phyloP scores from a whole-genome alignment of 2,329 filamentous ascomycete genomes.

The Aspergillus sp. region DNA sequence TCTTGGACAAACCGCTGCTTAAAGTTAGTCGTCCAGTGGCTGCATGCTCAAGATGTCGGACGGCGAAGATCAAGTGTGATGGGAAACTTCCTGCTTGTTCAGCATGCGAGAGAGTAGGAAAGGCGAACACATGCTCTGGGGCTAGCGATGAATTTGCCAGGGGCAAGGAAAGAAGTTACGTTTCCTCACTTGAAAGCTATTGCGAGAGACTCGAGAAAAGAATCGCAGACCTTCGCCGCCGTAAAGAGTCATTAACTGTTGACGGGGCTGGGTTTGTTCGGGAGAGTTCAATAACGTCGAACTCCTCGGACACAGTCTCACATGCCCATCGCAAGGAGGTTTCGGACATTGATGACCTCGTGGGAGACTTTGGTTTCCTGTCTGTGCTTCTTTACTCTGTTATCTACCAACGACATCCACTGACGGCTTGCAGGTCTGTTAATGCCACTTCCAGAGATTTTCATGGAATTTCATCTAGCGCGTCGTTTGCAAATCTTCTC shows the following conservation, averaged over 20 bases:
- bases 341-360: slow-evolving; percentile 83
- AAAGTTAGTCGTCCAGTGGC: slow-evolving; percentile 73
- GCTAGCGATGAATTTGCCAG: slow-evolving; percentile 94
- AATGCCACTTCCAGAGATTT: slow-evolving; percentile 95
- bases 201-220: slow-evolving; percentile 84
- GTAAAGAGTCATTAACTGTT: slow-evolving; percentile 25
- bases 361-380: slow-evolving; percentile 91
- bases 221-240: slow-evolving; percentile 50
- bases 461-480: slow-evolving; percentile 79
- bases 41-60: slow-evolving; percentile 77
- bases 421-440: slow-evolving; percentile 62
- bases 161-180: slow-evolving; percentile 95
- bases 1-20: slow-evolving; percentile 39
- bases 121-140: slow-evolving; percentile 82
- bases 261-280: slow-evolving; percentile 26
- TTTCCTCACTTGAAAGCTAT: slow-evolving; percentile 87
- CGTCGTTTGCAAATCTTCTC: slow-evolving; percentile 88
- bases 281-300: slow-evolving; percentile 37
- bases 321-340: slow-evolving; percentile 62
- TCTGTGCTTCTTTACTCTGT: slow-evolving; percentile 45
- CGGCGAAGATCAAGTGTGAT: slow-evolving; percentile 97
- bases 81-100: slow-evolving; percentile 94
- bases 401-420: not conserved
- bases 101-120: slow-evolving; percentile 87
- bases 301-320: slow-evolving; percentile 25